A percentile compares a stretch with the other conserved stretches of the same genome.
Evolutionary conservation across 2,329 filamentous ascomycete genomes (phyloP).

Genomic region (Dactylellina drechsleri): DNA sequence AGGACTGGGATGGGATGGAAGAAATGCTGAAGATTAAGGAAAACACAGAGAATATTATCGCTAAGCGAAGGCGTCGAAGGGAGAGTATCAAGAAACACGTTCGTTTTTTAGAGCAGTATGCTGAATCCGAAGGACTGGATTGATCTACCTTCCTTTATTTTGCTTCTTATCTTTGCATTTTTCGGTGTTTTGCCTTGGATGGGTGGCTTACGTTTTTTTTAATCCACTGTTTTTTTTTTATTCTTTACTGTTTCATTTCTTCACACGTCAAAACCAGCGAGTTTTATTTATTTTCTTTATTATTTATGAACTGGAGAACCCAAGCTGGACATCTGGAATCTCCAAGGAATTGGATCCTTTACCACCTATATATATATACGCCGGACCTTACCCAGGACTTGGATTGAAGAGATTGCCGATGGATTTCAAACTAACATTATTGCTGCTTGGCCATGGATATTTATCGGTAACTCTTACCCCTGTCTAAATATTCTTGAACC

Average conservation of each 20-base stretch:
- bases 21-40: conserved; percentile 54
- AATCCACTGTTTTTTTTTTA: conserved; percentile 16
- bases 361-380: not conserved
- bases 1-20: conserved; percentile 54
- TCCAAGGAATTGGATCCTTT: conserved; percentile 11
- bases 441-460: not conserved
- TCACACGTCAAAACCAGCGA: not conserved
- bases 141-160: conserved; percentile 10
- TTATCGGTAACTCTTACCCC: too few species aligned
- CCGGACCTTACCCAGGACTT: conserved; percentile 13
- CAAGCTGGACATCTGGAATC: conserved; percentile 27
- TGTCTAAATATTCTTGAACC: too few species aligned
- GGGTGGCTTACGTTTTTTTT: conserved; percentile 6
- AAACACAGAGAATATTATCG: conserved; percentile 51
- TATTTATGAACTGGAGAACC: conserved; percentile 1
- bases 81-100: conserved; percentile 55
- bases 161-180: conserved; percentile 23
- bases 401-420: conserved; percentile 11
- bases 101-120: conserved; percentile 55
- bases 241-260: not conserved
- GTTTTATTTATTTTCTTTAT: not conserved
- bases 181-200: conserved; percentile 9
- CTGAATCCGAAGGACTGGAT: conserved; percentile 50
- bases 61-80: conserved; percentile 49
- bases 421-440: conserved; percentile 11